Evolutionary conservation across 306 rosid species (phyloP).

Genomic region (Vigna reflexopilosa): DNA sequence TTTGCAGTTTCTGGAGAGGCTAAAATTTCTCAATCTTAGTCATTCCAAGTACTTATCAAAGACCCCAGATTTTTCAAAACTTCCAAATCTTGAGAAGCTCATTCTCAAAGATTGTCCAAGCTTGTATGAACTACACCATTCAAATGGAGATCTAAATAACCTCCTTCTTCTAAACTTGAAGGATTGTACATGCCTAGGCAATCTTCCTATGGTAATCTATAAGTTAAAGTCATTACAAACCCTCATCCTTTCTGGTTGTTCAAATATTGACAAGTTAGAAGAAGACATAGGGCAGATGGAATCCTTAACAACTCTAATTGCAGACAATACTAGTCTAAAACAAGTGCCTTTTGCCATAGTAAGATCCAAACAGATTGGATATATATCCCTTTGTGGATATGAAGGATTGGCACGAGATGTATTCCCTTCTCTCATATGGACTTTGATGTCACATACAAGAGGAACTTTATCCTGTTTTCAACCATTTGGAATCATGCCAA

Average conservation of each 20-base stretch:
- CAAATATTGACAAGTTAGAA: slow-evolving; percentile 39
- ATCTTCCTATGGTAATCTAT: slow-evolving; percentile 16
- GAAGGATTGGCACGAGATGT: slow-evolving; percentile 39
- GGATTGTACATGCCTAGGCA: slow-evolving; percentile 13
- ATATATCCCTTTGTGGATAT: slow-evolving; percentile 44
- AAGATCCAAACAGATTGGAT: slow-evolving; percentile 25
- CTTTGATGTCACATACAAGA: slow-evolving; percentile 39
- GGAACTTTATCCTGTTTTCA: neutral
- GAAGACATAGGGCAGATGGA: slow-evolving; percentile 50
- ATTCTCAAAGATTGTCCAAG: slow-evolving; percentile 33
- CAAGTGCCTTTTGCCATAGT: slow-evolving; percentile 36
- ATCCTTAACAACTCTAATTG: slow-evolving; percentile 49
- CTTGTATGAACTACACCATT: slow-evolving; percentile 37
- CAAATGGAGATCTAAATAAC: slow-evolving; percentile 28
- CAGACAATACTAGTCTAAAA: slow-evolving; percentile 47
- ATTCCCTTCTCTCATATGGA: slow-evolving; percentile 40
- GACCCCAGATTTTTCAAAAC: slow-evolving; percentile 45
- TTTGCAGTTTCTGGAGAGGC: slow-evolving; percentile 11
- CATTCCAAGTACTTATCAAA: neutral
- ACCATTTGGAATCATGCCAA: neutral
- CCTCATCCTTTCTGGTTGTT: slow-evolving; percentile 53
- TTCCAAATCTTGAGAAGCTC: slow-evolving; percentile 51
- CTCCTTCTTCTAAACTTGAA: slow-evolving; percentile 25
- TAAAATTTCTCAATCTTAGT: slow-evolving; percentile 19
- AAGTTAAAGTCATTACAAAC: slow-evolving; percentile 45